Evolutionary conservation across 2,329 filamentous ascomycete genomes (phyloP).

Genomic region (Arthroderma sp.): DNA sequence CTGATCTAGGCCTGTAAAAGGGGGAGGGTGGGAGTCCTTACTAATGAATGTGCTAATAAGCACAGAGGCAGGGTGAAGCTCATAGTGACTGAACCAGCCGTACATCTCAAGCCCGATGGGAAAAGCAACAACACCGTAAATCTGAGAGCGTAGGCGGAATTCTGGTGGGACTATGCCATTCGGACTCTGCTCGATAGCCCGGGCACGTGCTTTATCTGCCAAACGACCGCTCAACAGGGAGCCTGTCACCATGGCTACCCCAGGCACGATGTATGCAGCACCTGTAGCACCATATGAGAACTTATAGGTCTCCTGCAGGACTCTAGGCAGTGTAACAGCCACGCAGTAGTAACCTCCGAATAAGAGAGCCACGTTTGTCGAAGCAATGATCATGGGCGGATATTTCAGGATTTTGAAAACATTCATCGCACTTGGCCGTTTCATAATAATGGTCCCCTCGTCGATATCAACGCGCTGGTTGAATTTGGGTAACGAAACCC

Average conservation of each 20-base stretch:
- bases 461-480: too few relatives aligned
- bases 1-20: background rate
- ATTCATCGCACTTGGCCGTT: background rate
- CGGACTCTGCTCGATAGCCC: background rate
- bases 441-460: too few relatives aligned
- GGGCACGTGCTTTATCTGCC: background rate
- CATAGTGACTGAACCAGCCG: constrained; percentile 1
- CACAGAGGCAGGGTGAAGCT: background rate
- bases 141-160: background rate
- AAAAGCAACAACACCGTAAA: background rate
- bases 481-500: background rate
- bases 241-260: constrained; percentile 1
- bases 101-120: background rate
- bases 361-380: background rate
- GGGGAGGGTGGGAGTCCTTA: constrained; percentile 2
- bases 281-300: background rate
- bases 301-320: background rate
- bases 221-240: background rate
- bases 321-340: background rate
- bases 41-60: background rate
- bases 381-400: constrained; percentile 1
- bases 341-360: constrained; percentile 1
- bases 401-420: background rate
- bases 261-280: background rate
- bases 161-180: background rate